Evolutionary conservation across 345 rosid species (phyloP), one percentile per base, ranked within the genome.

Genomic region (Sapria himalayana): DNA sequence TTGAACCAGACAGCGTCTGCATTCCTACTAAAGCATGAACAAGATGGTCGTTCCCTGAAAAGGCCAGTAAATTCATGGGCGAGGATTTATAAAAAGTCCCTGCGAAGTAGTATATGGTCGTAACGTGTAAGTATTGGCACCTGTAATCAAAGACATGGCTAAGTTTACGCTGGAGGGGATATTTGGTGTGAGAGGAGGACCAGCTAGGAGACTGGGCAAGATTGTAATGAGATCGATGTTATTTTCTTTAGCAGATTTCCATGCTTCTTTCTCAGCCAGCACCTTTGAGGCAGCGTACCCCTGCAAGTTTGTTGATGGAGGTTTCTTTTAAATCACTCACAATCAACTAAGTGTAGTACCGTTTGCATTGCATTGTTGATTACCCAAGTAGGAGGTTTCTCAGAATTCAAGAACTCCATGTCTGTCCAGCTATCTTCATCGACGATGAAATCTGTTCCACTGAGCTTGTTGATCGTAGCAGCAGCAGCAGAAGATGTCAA

Each of bases 1-100:
- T 59, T 0, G 91, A 86, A 15, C 98, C 94, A 9, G 93, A 78
- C 53, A 72, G 50, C 76, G 72, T 70, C 48, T 86, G 93, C 94
- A 82, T 78, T 0, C 80, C 94, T 38, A 73, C 78, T 58, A 86
- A 36, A 3, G 39, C 82, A 9, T 42, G 66, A 37, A 72, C 32
- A 33, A 68, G 43, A 63, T 72, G 65, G 33, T 76, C 76, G 1
- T 76, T 61, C 24, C 94, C 96, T 81, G 74, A 54, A 56, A 35
- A 49, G 17, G 5, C 23, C 9, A 32, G 14, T 7, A 15, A 34
- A 24, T n/a, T n/a, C n/a, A n/a, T n/a, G n/a, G n/a, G n/a, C n/a
- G n/a, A n/a, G n/a, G n/a, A n/a, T n/a, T n/a, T n/a, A n/a, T n/a
- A n/a, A n/a, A n/a, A n/a, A n/a, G n/a, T n/a, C n/a, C n/a, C n/a